Conservation (phyloP, 2,329 filamentous ascomycete genomes). For the Macrophomina pseudophaseolina region DNA sequence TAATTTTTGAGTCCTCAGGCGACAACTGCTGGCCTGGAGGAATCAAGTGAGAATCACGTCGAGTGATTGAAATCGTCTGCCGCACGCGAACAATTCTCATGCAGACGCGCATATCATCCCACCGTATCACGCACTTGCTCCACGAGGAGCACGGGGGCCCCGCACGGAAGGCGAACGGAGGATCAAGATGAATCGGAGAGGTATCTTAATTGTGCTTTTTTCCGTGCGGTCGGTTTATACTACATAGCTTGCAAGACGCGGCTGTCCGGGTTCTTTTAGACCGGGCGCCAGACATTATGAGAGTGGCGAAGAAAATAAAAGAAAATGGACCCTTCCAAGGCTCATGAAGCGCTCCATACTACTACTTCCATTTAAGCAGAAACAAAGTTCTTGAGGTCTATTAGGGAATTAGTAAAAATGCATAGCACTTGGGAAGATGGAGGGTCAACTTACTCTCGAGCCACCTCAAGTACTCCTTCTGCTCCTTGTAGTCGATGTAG, state of each 20-base stretch:
- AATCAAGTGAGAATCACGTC: not conserved
- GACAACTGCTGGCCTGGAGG: not conserved
- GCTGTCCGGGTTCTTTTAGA: not conserved
- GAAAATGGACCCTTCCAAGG: not conserved
- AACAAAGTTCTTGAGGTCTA: conserved; percentile 83
- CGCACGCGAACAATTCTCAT: no score
- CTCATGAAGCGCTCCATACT: not conserved
- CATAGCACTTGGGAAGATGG: not conserved
- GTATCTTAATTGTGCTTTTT: conserved; percentile 19
- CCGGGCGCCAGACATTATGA: conserved; percentile 1
- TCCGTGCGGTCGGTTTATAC: conserved; percentile 5
- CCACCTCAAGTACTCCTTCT: conserved; percentile 94
- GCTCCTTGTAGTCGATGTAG: conserved; percentile 98
- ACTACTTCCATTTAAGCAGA: conserved; percentile 2
- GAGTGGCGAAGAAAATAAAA: conserved; percentile 13
- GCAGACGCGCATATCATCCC: no score
- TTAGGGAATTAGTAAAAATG: conserved; percentile 31
- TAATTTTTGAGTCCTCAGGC: not conserved
- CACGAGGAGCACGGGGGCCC: no score
- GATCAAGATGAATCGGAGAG: not conserved
- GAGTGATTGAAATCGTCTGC: not conserved
- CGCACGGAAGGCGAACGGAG: not conserved
- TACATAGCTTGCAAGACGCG: conserved; percentile 12
- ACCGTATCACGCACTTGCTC: no score
- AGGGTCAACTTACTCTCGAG: conserved; percentile 60